Evolutionary conservation across 192 early-diverging fungal species (phyloP).

Genomic region (Backusella mclennaniae): DNA sequence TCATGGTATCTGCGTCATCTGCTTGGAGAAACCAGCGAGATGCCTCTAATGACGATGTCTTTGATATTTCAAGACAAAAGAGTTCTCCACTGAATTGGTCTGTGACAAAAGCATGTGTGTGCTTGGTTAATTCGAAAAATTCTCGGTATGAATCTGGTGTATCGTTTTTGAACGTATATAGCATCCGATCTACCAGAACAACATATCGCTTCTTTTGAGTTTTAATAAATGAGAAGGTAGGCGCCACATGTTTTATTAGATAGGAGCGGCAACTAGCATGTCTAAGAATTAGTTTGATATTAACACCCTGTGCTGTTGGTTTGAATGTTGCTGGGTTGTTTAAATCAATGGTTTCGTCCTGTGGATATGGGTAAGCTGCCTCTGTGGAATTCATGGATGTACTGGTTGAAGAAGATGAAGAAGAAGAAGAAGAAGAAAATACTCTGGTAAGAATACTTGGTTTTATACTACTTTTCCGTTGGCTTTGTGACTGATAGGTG

Average conservation of each 20-base stretch:
- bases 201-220: constrained; percentile 20
- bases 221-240: constrained; percentile 22
- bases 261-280: constrained; percentile 15
- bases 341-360: background rate
- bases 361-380: background rate
- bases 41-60: background rate
- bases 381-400: background rate
- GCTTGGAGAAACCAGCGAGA: constrained; percentile 27
- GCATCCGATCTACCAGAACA: constrained; percentile 17
- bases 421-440: background rate
- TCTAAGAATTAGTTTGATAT: background rate
- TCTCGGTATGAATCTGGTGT: constrained; percentile 16
- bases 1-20: constrained; percentile 14
- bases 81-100: constrained; percentile 16
- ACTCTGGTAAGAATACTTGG: background rate
- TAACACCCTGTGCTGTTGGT: background rate
- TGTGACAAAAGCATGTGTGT: constrained; percentile 28
- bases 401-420: background rate
- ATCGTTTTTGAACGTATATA: constrained; percentile 26
- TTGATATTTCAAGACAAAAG: background rate
- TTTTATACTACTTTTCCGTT: background rate
- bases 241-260: constrained; percentile 22
- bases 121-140: constrained; percentile 19
- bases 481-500: background rate
- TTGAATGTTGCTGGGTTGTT: background rate